Percentiles rank a stretch among this genome's conserved stretches.
These are phyloP conservation scores for Telopea speciosissima DNA, from an alignment of 177 flowering plant species.

Conservation along the genomic window DNA sequence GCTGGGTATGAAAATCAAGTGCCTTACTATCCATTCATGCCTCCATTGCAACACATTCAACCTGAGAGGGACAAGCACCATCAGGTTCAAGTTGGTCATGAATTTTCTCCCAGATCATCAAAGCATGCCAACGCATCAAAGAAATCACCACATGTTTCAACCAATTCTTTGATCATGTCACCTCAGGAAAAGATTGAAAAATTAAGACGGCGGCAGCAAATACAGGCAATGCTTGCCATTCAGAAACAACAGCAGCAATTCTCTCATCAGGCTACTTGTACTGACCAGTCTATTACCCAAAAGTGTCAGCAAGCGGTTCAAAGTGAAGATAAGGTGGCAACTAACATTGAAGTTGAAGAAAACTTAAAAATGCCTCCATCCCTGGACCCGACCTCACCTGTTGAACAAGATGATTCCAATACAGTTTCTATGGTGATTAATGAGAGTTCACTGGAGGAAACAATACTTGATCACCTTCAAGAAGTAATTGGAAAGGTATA, in stretches of 20 bases:
- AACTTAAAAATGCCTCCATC: conserved; percentile 23
- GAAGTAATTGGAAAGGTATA: conserved; percentile 49
- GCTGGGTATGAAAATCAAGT: conserved; percentile 24
- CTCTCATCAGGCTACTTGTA: conserved; percentile 27
- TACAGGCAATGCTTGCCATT: conserved; percentile 79
- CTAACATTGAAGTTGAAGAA: conserved; percentile 27
- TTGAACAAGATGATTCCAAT: conserved; percentile 47
- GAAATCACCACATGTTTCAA: conserved; percentile 20
- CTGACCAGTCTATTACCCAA: conserved; percentile 23
- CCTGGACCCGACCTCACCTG: conserved; percentile 32
- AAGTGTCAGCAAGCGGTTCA: conserved; percentile 24
- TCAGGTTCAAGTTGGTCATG: conserved; percentile 23
- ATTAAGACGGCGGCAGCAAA: conserved; percentile 66
- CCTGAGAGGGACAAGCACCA: conserved; percentile 26
- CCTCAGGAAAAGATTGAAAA: conserved; percentile 82
- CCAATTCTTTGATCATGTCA: conserved; percentile 48
- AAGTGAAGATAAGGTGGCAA: conserved; percentile 23
- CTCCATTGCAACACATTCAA: conserved; percentile 25
- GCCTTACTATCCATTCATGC: conserved; percentile 26
- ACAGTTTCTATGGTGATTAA: conserved; percentile 25
- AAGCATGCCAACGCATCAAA: conserved; percentile 16
- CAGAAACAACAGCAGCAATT: conserved; percentile 66
- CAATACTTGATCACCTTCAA: conserved; percentile 52
- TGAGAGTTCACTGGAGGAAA: conserved; percentile 40
- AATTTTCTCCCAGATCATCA: conserved; percentile 21